Percentiles rank a stretch among this genome's conserved stretches.
These are phyloP conservation scores for Sungouiella blattae DNA, from an alignment of 805 yeast species.

Conservation along the genomic window DNA sequence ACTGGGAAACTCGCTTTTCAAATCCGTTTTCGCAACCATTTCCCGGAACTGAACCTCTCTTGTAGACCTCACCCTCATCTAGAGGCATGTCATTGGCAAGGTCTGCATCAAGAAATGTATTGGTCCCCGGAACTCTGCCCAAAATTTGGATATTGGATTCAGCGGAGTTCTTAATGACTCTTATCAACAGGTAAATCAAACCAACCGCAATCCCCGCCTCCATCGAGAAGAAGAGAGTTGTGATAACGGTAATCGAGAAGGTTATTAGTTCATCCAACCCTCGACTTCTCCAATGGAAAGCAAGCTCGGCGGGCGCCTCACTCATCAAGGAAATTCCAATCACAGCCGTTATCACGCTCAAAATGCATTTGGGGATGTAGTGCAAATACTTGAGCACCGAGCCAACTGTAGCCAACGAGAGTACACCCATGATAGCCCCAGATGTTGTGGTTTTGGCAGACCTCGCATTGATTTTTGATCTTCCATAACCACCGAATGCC, in stretches of 20 bases:
- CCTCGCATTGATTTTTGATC: slow-evolving; percentile 83
- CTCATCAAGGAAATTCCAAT: slow-evolving; percentile 66
- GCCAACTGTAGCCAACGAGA: slow-evolving; percentile 63
- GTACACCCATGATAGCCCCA: slow-evolving; percentile 78
- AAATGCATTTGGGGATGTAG: slow-evolving; percentile 72
- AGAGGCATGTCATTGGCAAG: slow-evolving; percentile 6
- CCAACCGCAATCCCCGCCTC: slow-evolving; percentile 93
- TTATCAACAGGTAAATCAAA: slow-evolving; percentile 68
- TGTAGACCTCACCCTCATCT: neutral
- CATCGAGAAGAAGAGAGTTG: slow-evolving; percentile 68
- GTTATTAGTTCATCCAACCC: slow-evolving; percentile 79
- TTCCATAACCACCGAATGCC: slow-evolving; percentile 93
- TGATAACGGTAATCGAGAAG: slow-evolving; percentile 57
- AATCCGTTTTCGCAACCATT: neutral
- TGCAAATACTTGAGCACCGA: slow-evolving; percentile 61
- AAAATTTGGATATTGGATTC: slow-evolving; percentile 80
- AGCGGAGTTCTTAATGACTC: slow-evolving; percentile 79
- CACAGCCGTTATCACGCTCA: slow-evolving; percentile 74
- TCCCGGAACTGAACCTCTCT: too few species aligned
- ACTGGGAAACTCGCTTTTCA: slow-evolving; percentile 14
- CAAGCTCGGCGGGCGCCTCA: slow-evolving; percentile 56
- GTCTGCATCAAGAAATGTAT: slow-evolving; percentile 41
- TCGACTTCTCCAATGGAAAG: slow-evolving; percentile 65
- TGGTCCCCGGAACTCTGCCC: slow-evolving; percentile 49
- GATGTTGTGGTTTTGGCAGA: slow-evolving; percentile 81